phyloP scores from a whole-genome alignment of 345 rosid genomes.

The Euclidium syriacum region DNA sequence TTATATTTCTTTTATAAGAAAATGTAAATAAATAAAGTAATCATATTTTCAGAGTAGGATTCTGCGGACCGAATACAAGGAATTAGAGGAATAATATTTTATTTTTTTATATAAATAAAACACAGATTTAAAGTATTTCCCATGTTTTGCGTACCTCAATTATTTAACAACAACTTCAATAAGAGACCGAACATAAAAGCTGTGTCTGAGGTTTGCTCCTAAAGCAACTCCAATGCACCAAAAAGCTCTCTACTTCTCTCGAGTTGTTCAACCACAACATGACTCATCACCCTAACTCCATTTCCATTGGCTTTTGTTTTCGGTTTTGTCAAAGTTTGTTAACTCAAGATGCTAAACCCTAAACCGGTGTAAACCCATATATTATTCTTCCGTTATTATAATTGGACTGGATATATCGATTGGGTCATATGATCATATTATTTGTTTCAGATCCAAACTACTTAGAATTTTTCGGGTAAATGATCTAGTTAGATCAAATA shows the following conservation, averaged over 20 bases:
- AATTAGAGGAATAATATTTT: not conserved
- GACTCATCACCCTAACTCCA: slow-evolving; percentile 13
- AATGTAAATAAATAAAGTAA: not conserved
- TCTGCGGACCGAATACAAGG: slow-evolving; percentile 14
- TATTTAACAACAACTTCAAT: slow-evolving; percentile 25
- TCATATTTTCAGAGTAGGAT: slow-evolving; percentile 8
- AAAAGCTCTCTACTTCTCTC: not conserved
- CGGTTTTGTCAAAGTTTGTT: not conserved
- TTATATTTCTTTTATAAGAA: not conserved
- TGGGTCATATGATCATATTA: too few relatives aligned
- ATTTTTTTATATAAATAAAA: not conserved
- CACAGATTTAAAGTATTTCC: not conserved
- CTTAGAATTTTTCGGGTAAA: too few relatives aligned
- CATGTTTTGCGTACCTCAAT: slow-evolving; percentile 28
- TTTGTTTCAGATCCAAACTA: too few relatives aligned
- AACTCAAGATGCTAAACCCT: not conserved
- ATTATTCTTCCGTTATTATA: not conserved
- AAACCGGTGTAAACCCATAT: slow-evolving; percentile 17
- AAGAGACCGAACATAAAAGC: slow-evolving; percentile 17
- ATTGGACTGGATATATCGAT: too few relatives aligned
- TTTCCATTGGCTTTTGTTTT: slow-evolving; percentile 9
- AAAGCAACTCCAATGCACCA: slow-evolving; percentile 27
- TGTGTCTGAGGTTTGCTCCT: slow-evolving; percentile 4
- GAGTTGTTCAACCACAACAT: slow-evolving; percentile 28
- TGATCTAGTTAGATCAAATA: too few relatives aligned